Evolutionary conservation across 139 green algal species (phyloP), one percentile per base, ranked within the genome.

Genomic region (Picocystis salinarum): DNA sequence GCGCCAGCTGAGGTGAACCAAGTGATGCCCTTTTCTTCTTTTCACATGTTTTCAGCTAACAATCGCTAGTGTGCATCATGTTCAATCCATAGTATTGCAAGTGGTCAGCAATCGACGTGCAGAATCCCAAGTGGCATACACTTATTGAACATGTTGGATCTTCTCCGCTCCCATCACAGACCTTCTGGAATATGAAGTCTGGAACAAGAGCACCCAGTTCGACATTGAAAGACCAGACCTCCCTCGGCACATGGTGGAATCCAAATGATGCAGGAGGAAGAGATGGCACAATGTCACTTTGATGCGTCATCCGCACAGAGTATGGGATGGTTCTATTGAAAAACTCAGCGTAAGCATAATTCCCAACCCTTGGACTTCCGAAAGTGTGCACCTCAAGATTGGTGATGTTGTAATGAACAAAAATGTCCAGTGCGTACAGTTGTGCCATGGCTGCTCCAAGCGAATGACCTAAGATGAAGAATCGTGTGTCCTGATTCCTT

Each of bases 241-340:
- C 75, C 3, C 59, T 39, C 0, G 62, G 56, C 0, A 71, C 44
- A 46, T 85, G 75, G 28, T 67, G 64, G 49, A 81, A 91, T 9
- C 45, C 45, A 5, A 48, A 27, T 10, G 20, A 26, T 9, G 6
- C 10, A 29, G 58, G 64, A 4, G 82, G 78, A 44, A 86, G 55
- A 9, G 50, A 70, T 10, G 81, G 82, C 52, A 93, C 81, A n/a
- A 91, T 73, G 55, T 93, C 82, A 1, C 75, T 54, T 40, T 82
- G 75, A 58, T 93, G 82, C 1, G 82, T 93, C 45, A 93, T 77
- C 3, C 82, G 53, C 62, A 70, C 77, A 23, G 55, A 70, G 41
- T 64, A 52, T 25, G 67, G 4, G 17, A 69, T 52, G 13, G 42
- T 44, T 27, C 47, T 40, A 18, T 50, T 22, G 33, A 77, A 58